These are phyloP conservation scores for Coleophoma eucalyptorum DNA, from an alignment of 2,329 filamentous ascomycete species.

Conservation along the genomic window DNA sequence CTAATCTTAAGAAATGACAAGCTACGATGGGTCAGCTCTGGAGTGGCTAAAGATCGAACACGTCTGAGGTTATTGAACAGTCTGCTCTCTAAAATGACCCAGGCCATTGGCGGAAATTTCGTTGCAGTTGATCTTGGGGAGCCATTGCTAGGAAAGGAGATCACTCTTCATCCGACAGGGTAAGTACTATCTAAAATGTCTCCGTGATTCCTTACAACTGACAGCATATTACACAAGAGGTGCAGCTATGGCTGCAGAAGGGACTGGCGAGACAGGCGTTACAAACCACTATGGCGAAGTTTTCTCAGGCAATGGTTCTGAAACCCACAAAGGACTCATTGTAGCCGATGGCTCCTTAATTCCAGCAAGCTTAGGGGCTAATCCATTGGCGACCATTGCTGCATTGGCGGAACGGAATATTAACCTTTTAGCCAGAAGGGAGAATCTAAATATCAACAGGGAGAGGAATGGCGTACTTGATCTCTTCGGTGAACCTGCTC, in stretches of 20 bases:
- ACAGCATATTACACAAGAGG: too few relatives aligned
- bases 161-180: constrained; percentile 64
- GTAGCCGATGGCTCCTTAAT: constrained; percentile 56
- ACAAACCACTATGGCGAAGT: constrained; percentile 55
- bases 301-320: constrained; percentile 43
- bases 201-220: too few relatives aligned
- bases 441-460: constrained; percentile 36
- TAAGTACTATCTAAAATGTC: too few relatives aligned
- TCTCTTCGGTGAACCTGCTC: constrained; percentile 47
- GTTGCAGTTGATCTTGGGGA: constrained; percentile 50
- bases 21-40: constrained; percentile 54
- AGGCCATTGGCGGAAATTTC: constrained; percentile 51
- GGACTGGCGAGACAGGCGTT: constrained; percentile 50
- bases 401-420: constrained; percentile 60
- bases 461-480: constrained; percentile 43
- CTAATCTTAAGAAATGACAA: constrained; percentile 56
- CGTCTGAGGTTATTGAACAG: too few relatives aligned
- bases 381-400: constrained; percentile 63
- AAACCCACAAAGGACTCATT: constrained; percentile 50
- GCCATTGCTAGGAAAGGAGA: constrained; percentile 45
- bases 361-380: constrained; percentile 55
- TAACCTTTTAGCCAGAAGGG: constrained; percentile 37
- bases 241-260: constrained; percentile 54
- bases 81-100: constrained; percentile 46
- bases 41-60: constrained; percentile 53